A percentile compares a stretch with the other conserved stretches of the same genome.
Conservation (phyloP, 176 grass and related monocot genomes). For the Bothriochloa decipiens region DNA sequence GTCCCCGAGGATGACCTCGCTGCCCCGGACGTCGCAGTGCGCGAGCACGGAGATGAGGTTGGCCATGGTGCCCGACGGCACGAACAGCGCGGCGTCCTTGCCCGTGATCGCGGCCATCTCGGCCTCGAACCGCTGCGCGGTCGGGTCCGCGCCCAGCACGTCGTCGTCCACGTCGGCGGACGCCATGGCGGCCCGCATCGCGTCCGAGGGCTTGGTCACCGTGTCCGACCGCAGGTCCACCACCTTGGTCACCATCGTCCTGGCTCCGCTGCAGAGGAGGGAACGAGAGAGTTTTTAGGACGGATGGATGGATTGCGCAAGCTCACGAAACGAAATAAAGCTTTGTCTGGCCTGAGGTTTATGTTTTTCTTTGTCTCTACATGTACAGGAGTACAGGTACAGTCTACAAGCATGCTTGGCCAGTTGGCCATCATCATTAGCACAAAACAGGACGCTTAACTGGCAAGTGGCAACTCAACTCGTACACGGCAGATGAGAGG, state of each 20-base stretch:
- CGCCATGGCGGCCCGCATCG: conserved; percentile 90
- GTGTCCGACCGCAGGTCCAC: conserved; percentile 96
- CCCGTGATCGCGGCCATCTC: conserved; percentile 76
- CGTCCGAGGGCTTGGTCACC: conserved; percentile 82
- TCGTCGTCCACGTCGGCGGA: conserved; percentile 91
- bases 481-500: background rate
- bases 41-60: conserved; percentile 87
- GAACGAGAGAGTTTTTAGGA: no score
- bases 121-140: conserved; percentile 60
- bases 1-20: conserved; percentile 91
- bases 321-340: no score
- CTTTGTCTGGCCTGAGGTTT: no score
- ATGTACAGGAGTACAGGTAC: no score
- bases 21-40: conserved; percentile 82
- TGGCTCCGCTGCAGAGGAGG: background rate
- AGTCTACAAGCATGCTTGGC: no score
- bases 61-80: conserved; percentile 95
- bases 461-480: background rate
- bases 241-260: conserved; percentile 60
- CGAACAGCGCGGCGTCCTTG: conserved; percentile 89
- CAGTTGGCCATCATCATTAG: background rate
- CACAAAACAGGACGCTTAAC: background rate
- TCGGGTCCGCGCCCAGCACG: conserved; percentile 77
- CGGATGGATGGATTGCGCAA: background rate
- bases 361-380: no score